Percentiles rank a stretch among this genome's conserved stretches.
Conservation (phyloP, 73 alveolate species). For the Paramecium biaurelia region DNA sequence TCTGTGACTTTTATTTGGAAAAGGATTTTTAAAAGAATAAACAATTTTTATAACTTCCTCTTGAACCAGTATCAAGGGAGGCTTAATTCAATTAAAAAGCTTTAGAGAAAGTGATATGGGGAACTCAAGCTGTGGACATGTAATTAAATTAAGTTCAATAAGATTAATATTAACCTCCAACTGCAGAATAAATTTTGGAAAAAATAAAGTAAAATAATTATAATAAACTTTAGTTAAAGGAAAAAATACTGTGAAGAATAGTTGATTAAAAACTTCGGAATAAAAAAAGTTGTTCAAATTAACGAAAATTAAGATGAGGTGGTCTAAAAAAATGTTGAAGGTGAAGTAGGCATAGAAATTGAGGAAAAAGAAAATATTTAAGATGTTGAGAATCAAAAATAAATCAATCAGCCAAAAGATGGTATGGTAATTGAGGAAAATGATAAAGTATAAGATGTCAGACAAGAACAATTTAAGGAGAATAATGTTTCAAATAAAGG, state of each 20-base stretch:
- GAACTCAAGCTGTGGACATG: background rate
- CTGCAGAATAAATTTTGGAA: background rate
- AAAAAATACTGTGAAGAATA: background rate
- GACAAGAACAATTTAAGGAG: no score
- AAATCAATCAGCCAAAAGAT: no score
- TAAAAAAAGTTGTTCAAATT: background rate
- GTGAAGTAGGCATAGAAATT: no score
- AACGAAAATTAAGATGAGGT: no score
- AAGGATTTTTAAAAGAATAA: background rate
- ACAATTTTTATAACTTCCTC: background rate
- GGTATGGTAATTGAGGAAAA: no score
- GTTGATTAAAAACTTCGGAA: background rate
- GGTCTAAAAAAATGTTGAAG: no score
- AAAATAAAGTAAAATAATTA: background rate
- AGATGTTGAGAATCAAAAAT: no score
- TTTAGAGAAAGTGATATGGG: background rate
- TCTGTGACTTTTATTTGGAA: background rate
- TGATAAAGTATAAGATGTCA: no score
- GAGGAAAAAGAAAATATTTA: no score
- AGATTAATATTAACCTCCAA: background rate
- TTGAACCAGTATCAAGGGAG: background rate
- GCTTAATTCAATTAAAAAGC: background rate
- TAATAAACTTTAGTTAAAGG: background rate
- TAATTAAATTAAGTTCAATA: background rate
- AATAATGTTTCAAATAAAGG: no score